phyloP scores from a whole-genome alignment of 768 basidiomycete genomes.

The Bullera alba region DNA sequence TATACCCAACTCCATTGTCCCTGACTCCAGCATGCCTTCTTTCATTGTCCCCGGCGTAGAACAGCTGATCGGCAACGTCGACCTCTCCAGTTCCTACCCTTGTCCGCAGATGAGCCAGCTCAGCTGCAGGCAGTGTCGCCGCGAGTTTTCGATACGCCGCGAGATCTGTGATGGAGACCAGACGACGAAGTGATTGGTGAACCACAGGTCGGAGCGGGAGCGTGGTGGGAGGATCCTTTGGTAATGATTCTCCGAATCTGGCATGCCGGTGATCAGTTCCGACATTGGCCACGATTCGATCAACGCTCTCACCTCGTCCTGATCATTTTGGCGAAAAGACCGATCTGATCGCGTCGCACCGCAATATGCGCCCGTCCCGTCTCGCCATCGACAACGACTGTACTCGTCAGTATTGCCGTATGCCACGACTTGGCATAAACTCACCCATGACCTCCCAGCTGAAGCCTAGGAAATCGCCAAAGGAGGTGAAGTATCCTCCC shows the following conservation, averaged over 20 bases:
- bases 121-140: conserved; percentile 38
- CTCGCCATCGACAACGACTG: conserved; percentile 34
- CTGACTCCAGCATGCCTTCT: conserved; percentile 15
- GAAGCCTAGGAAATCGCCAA: conserved; percentile 43
- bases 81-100: conserved; percentile 30
- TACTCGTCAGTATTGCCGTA: not conserved
- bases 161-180: conserved; percentile 36
- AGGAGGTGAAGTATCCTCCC: conserved; percentile 40
- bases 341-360: conserved; percentile 38
- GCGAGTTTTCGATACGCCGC: conserved; percentile 38
- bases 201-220: conserved; percentile 24
- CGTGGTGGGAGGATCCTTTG: conserved; percentile 35
- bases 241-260: conserved; percentile 25
- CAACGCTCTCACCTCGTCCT: conserved; percentile 26
- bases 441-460: conserved; percentile 45
- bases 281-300: not conserved
- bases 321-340: conserved; percentile 44
- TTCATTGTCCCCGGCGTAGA: conserved; percentile 20
- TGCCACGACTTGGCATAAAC: conserved; percentile 1
- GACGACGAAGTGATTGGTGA: conserved; percentile 34
- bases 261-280: conserved; percentile 4
- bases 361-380: conserved; percentile 36
- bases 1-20: conserved; percentile 35
- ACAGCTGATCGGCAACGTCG: conserved; percentile 32
- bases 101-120: conserved; percentile 34